These are phyloP conservation scores for Verticillium isaacii DNA, from an alignment of 2,329 filamentous ascomycete genomes.

Conservation along the genomic window DNA sequence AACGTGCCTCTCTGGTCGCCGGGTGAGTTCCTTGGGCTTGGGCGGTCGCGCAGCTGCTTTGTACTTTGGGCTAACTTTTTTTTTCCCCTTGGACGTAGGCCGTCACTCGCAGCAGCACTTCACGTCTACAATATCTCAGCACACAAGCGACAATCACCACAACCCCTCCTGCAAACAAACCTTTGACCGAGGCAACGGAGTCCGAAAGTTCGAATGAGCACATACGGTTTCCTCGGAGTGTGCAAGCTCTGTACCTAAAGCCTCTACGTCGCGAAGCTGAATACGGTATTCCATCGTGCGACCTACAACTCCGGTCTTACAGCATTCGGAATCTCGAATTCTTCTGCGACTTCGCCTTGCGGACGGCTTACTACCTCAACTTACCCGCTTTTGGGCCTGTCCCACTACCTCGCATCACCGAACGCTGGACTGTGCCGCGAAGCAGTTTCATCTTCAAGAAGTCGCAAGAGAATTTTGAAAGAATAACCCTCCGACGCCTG, in stretches of 20 bases:
- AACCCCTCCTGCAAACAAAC: background rate
- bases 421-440: conserved; percentile 91
- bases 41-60: background rate
- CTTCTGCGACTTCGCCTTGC: conserved; percentile 89
- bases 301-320: conserved; percentile 91
- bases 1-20: background rate
- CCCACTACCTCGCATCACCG: conserved; percentile 77
- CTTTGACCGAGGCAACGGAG: background rate
- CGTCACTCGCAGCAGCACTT: background rate
- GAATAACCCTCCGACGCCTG: conserved; percentile 77
- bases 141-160: background rate
- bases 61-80: background rate
- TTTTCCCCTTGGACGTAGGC: background rate
- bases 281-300: conserved; percentile 78
- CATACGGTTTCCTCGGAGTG: conserved; percentile 59
- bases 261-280: conserved; percentile 72
- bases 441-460: conserved; percentile 96
- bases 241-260: conserved; percentile 82
- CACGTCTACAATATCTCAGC: background rate
- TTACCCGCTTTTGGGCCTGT: conserved; percentile 82
- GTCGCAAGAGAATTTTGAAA: conserved; percentile 94
- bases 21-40: background rate
- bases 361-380: conserved; percentile 89
- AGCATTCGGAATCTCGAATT: conserved; percentile 86
- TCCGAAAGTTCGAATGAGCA: background rate